Percentiles rank a stretch among this genome's conserved stretches.
These are phyloP conservation scores for Globisporangium apiculatum DNA, from an alignment of 352 stramenopile species.

Conservation along the genomic window DNA sequence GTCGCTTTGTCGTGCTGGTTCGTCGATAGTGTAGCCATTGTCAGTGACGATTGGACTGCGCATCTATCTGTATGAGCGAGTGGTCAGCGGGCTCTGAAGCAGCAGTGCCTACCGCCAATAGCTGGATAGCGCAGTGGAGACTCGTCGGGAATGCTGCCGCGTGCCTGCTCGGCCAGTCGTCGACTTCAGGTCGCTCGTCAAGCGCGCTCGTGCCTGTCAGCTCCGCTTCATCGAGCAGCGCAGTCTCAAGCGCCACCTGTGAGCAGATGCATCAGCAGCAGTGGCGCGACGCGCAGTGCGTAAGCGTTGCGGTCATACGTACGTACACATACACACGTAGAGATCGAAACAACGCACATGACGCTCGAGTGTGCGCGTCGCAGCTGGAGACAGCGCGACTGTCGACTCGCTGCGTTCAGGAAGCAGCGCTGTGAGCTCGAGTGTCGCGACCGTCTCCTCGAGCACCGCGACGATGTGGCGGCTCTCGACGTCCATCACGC, in stretches of 20 bases:
- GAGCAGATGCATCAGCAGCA: too few species aligned
- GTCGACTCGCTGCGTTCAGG: slow-evolving; percentile 10
- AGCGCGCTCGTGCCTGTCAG: neutral
- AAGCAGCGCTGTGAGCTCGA: slow-evolving; percentile 24
- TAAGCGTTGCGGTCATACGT: neutral
- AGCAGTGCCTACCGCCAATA: slow-evolving; percentile 16
- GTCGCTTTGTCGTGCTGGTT: slow-evolving; percentile 31
- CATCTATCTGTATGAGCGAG: too few species aligned
- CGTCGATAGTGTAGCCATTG: too few species aligned
- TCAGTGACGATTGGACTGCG: too few species aligned
- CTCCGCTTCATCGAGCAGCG: neutral
- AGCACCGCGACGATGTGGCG: slow-evolving; percentile 33
- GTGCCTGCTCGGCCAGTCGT: slow-evolving; percentile 12
- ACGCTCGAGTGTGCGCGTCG: slow-evolving; percentile 4
- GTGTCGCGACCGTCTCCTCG: slow-evolving; percentile 19
- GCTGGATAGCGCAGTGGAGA: slow-evolving; percentile 20
- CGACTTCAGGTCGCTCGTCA: slow-evolving; percentile 11
- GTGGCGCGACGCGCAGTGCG: too few species aligned
- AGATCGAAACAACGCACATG: slow-evolving; percentile 18
- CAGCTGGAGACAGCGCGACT: slow-evolving; percentile 2
- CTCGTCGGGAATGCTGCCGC: slow-evolving; percentile 21
- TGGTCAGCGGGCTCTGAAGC: neutral
- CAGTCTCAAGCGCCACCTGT: neutral
- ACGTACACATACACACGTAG: neutral
- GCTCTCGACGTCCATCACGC: slow-evolving; percentile 24